Evolutionary conservation across 371 early-diverging fungal genomes (phyloP).

Genomic region (Circinella umbellata): DNA sequence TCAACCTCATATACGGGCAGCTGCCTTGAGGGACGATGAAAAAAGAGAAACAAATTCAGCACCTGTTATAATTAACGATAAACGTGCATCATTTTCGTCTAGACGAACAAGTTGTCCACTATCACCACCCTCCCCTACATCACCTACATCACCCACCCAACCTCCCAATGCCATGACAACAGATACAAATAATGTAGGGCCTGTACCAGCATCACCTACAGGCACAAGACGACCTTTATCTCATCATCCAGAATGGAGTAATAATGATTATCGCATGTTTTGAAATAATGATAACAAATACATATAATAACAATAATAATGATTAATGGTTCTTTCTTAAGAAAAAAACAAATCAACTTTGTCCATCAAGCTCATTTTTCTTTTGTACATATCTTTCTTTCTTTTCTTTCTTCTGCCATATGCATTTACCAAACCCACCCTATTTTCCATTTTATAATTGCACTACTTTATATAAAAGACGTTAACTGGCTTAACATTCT

Average conservation of each 20-base stretch:
- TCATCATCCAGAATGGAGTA: conserved; percentile 22
- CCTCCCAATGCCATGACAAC: neutral
- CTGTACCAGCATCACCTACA: conserved; percentile 2
- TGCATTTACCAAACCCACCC: no score
- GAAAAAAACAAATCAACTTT: neutral
- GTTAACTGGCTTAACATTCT: neutral
- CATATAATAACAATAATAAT: neutral
- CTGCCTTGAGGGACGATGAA: neutral
- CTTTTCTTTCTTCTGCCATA: neutral
- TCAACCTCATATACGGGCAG: neutral
- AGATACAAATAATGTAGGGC: neutral
- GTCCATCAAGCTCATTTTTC: neutral
- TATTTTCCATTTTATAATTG: no score
- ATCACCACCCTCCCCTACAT: neutral
- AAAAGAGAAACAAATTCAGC: neutral
- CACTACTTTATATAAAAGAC: neutral
- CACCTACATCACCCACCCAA: neutral
- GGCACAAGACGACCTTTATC: conserved; percentile 6
- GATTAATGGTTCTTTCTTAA: neutral
- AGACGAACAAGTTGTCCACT: neutral
- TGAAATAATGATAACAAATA: neutral
- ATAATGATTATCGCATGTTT: conserved; percentile 29
- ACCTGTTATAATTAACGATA: neutral
- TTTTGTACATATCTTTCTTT: neutral
- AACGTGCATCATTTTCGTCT: neutral